A percentile compares a stretch with the other conserved stretches of the same genome.
Conservation (phyloP, 2,329 filamentous ascomycete genomes). For the Curvularia eragrostidis region DNA sequence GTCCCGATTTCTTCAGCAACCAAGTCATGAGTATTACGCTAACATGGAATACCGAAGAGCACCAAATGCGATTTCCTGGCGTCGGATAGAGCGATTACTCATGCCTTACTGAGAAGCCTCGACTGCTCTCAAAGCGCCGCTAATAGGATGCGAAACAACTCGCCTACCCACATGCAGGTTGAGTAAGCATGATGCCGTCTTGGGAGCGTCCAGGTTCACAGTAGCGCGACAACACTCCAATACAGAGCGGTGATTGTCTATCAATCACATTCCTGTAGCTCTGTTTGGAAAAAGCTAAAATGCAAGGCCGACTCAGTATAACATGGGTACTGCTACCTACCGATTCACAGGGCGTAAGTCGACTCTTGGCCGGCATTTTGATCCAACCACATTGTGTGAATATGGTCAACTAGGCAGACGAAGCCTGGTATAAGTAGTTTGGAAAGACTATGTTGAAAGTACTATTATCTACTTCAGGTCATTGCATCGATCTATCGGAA, state of each 20-base stretch:
- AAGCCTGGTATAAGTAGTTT: not conserved
- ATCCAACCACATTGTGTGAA: not conserved
- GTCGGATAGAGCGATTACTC: not conserved
- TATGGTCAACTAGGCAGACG: not conserved
- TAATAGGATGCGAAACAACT: conserved; percentile 2
- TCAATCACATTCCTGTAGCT: not conserved
- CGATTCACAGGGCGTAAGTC: not conserved
- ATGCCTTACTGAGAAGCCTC: conserved; percentile 4
- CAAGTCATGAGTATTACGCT: not conserved
- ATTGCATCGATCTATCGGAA: not conserved
- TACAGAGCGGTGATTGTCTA: not conserved
- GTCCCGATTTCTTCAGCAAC: no score
- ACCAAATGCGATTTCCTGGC: no score
- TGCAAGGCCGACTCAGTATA: not conserved
- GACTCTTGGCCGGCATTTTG: not conserved
- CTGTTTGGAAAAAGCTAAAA: not conserved
- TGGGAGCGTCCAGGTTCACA: not conserved
- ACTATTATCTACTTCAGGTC: not conserved
- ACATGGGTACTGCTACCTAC: not conserved
- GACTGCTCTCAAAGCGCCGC: conserved; percentile 6
- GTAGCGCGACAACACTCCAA: not conserved
- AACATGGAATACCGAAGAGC: not conserved
- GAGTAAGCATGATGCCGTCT: not conserved
- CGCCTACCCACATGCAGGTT: not conserved
- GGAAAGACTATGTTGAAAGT: not conserved